Conservation (phyloP, 2,329 filamentous ascomycete species). For the Sporothrix brasiliensis region DNA sequence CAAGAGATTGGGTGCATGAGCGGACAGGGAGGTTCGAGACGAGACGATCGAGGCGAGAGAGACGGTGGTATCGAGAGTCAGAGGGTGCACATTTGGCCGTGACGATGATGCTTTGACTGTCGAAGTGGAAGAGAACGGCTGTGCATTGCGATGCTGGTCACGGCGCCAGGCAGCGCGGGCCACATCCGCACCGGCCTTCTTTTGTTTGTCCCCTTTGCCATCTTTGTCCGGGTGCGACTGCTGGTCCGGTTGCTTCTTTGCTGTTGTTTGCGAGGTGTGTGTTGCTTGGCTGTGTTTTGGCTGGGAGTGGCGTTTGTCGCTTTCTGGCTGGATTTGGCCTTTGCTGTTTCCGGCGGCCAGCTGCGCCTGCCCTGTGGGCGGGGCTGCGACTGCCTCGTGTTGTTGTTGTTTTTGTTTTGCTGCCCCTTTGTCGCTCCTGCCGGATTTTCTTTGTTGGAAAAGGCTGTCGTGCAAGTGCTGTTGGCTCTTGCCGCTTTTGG, state of each 20-base stretch:
- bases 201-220: neutral
- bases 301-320: slow-evolving; percentile 7
- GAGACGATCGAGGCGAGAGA: slow-evolving; percentile 16
- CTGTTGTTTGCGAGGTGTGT: neutral
- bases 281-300: neutral
- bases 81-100: neutral
- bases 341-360: slow-evolving; percentile 23
- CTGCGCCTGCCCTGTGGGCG: neutral
- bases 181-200: neutral
- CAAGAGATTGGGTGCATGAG: neutral
- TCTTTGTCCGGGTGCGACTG: neutral
- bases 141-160: neutral
- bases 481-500: slow-evolving; percentile 11
- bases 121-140: neutral
- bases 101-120: neutral
- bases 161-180: slow-evolving; percentile 3
- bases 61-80: slow-evolving; percentile 15
- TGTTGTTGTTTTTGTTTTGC: neutral
- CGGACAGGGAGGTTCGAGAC: neutral
- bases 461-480: neutral
- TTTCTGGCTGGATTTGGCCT: neutral
- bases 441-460: neutral
- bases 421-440: neutral
- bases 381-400: slow-evolving; percentile 2
- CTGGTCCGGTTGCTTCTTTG: slow-evolving; percentile 3